phyloP scores from a whole-genome alignment of 2,329 filamentous ascomycete species.

The Beauveria pseudobassiana region DNA sequence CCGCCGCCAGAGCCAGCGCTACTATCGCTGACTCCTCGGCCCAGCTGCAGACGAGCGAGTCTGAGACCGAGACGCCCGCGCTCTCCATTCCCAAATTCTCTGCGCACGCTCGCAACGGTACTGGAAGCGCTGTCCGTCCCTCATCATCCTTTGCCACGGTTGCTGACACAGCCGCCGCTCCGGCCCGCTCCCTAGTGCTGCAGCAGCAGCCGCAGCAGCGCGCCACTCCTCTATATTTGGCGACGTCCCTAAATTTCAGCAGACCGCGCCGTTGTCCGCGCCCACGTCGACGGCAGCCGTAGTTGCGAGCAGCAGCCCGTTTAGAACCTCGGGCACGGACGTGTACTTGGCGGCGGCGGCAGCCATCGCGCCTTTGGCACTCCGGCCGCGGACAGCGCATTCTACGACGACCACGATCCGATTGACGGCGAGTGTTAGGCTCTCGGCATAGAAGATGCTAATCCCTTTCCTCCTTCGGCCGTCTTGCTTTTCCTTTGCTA shows the following conservation, averaged over 20 bases:
- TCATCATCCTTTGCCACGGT: constrained; percentile 17
- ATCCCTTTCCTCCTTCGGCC: background rate
- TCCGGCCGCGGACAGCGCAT: background rate
- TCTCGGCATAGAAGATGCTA: background rate
- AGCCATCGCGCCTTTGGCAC: background rate
- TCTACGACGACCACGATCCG: constrained; percentile 17
- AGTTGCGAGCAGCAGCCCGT: background rate
- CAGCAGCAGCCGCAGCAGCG: background rate
- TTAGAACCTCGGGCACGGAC: constrained; percentile 12
- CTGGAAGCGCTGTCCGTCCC: background rate
- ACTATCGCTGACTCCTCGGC: constrained; percentile 25
- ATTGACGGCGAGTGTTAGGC: constrained; percentile 31
- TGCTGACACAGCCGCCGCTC: background rate
- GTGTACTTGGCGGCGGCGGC: constrained; percentile 11
- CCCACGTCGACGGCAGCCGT: background rate
- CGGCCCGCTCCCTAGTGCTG: background rate
- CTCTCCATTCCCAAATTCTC: background rate
- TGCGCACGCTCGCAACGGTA: background rate
- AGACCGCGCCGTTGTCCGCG: background rate
- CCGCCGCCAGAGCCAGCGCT: constrained; percentile 26
- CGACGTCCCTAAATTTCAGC: background rate
- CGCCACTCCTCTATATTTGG: background rate
- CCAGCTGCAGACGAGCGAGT: constrained; percentile 23
- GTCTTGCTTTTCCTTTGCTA: background rate
- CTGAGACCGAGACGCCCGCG: constrained; percentile 11